phyloP scores from a whole-genome alignment of 129 eudicot genomes.

The Dittrichia graveolens region DNA sequence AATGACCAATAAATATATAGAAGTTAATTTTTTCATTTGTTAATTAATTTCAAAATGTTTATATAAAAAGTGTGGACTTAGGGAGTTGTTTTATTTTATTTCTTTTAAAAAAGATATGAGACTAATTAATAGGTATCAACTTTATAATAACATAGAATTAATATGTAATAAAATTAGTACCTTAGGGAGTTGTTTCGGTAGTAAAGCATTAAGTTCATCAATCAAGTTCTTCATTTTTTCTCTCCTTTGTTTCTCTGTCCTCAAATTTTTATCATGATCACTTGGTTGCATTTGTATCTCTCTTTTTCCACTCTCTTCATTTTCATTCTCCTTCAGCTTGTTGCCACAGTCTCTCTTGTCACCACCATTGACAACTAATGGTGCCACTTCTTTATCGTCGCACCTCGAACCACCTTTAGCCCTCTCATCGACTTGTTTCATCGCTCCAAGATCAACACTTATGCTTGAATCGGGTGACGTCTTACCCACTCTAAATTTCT shows the following conservation, averaged over 20 bases:
- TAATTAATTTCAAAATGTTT: too few species aligned
- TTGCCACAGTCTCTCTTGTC: neutral
- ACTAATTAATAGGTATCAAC: too few species aligned
- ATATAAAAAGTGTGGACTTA: too few species aligned
- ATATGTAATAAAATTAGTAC: conserved; percentile 29
- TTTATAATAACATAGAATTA: too few species aligned
- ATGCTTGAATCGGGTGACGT: neutral
- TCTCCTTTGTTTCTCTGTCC: conserved; percentile 75
- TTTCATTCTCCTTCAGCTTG: neutral
- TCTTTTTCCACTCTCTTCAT: conserved; percentile 1
- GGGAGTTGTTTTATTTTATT: too few species aligned
- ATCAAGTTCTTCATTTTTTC: conserved; percentile 80
- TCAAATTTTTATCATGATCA: conserved; percentile 62
- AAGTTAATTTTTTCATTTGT: too few species aligned
- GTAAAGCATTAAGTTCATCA: conserved; percentile 60
- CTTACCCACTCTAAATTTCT: neutral
- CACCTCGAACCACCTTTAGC: neutral
- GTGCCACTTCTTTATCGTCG: neutral
- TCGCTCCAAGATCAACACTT: neutral
- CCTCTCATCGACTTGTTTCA: neutral
- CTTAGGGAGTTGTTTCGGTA: conserved; percentile 72
- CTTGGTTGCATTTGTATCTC: conserved; percentile 8
- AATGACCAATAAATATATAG: too few species aligned
- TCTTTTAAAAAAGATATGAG: too few species aligned
- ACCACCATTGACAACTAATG: neutral